Percentiles rank a stretch among this genome's conserved stretches.
These are phyloP conservation scores for Zychaea mexicana DNA, from an alignment of 371 early-diverging fungal genomes.

Conservation along the genomic window DNA sequence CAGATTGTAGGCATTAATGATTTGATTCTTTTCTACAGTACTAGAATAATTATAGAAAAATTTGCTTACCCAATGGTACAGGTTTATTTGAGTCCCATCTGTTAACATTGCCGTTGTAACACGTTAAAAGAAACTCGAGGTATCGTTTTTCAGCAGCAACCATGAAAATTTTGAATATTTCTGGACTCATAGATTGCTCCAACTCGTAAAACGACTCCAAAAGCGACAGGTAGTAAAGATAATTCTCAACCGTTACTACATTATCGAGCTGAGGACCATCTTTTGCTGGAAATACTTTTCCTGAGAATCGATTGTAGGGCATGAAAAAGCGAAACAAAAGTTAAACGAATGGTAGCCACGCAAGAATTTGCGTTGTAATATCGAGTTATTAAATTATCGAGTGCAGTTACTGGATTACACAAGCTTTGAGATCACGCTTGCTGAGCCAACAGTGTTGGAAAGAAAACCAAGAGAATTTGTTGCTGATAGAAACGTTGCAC, in stretches of 20 bases:
- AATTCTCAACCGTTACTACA: conserved; percentile 11
- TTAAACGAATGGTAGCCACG: no score
- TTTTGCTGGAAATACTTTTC: no score
- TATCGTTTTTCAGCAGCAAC: not conserved
- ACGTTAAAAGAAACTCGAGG: not conserved
- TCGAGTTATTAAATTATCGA: no score
- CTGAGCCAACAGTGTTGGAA: no score
- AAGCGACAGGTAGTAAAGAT: conserved; percentile 14
- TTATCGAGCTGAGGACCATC: conserved; percentile 2
- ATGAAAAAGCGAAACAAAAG: no score
- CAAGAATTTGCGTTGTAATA: no score
- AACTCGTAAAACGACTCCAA: conserved; percentile 14
- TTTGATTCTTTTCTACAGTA: not conserved
- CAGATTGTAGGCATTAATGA: no score
- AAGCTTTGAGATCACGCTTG: no score
- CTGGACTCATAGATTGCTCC: conserved; percentile 6
- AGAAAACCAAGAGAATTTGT: no score
- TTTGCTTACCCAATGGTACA: conserved; percentile 7
- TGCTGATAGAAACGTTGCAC: no score
- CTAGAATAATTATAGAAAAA: not conserved
- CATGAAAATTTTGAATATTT: not conserved
- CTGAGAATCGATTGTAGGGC: no score
- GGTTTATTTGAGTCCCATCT: not conserved
- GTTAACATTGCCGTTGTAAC: not conserved
- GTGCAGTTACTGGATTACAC: no score